A percentile compares a stretch with the other conserved stretches of the same genome.
phyloP scores from a whole-genome alignment of 352 stramenopile genomes.

The Phytophthora sp. region DNA sequence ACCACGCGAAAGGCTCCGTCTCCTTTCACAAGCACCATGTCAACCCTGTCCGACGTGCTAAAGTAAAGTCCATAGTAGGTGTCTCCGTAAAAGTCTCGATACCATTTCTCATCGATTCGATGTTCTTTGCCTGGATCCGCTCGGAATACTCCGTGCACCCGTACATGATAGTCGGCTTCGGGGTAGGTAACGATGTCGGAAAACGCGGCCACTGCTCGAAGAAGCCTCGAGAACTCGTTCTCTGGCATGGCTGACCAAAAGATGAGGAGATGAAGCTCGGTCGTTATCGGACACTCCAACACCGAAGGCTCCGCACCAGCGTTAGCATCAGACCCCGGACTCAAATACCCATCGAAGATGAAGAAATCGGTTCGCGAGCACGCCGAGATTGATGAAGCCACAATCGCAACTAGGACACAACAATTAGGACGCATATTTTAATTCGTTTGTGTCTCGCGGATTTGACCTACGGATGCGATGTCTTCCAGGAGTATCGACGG shows the following conservation, averaged over 20 bases:
- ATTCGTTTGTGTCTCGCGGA: neutral
- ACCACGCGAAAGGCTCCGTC: conserved; percentile 24
- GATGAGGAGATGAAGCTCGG: conserved; percentile 32
- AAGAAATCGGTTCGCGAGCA: conserved; percentile 42
- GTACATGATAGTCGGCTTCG: conserved; percentile 29
- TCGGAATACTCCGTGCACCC: conserved; percentile 14
- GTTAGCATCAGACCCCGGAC: neutral
- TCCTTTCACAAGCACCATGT: conserved; percentile 37
- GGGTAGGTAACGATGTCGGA: conserved; percentile 30
- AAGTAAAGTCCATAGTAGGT: conserved; percentile 33
- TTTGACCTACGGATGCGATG: conserved; percentile 39
- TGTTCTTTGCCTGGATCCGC: conserved; percentile 16
- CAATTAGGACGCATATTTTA: neutral
- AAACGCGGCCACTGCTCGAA: conserved; percentile 26
- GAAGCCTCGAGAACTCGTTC: conserved; percentile 8
- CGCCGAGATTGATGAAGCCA: conserved; percentile 8
- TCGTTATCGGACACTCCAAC: conserved; percentile 1
- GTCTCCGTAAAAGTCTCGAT: conserved; percentile 31
- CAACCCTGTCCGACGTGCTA: conserved; percentile 22
- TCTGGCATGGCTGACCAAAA: conserved; percentile 34
- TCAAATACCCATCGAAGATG: conserved; percentile 33
- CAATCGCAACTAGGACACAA: conserved; percentile 15
- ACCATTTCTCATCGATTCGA: conserved; percentile 36
- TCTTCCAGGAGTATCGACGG: conserved; percentile 26
- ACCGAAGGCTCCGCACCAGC: neutral